Conservation (phyloP, 1,284 basidiomycete genomes). For the Coniophora puteana region DNA sequence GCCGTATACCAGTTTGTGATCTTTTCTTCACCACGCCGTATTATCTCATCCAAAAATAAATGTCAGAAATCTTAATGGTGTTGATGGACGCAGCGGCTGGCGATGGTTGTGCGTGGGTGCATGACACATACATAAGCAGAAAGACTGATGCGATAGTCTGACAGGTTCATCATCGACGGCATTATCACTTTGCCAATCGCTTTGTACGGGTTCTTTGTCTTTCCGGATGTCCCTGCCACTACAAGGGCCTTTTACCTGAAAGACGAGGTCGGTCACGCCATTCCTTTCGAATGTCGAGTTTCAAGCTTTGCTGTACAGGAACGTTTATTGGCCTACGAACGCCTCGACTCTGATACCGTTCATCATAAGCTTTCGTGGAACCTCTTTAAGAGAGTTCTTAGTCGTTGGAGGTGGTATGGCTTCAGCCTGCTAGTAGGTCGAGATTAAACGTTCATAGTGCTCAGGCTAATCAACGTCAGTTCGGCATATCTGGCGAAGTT, state of each 20-base stretch:
- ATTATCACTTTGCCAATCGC: conserved; percentile 71
- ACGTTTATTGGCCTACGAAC: conserved; percentile 45
- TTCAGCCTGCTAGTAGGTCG: conserved; percentile 55
- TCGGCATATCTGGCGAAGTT: conserved; percentile 63
- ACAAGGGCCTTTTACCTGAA: conserved; percentile 66
- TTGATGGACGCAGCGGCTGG: conserved; percentile 60
- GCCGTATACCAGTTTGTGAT: conserved; percentile 50
- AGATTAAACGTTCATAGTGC: conserved; percentile 1
- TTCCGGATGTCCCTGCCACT: conserved; percentile 67
- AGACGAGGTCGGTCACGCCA: conserved; percentile 40
- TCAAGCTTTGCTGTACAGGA: conserved; percentile 36
- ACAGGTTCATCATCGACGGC: conserved; percentile 69
- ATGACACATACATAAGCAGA: background rate
- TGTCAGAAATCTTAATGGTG: conserved; percentile 54
- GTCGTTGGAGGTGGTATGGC: conserved; percentile 68
- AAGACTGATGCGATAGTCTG: background rate
- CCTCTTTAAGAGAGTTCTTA: conserved; percentile 48
- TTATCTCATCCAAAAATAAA: background rate
- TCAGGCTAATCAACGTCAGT: conserved; percentile 29
- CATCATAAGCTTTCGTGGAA: conserved; percentile 46
- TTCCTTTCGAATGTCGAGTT: background rate
- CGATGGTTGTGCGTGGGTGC: conserved; percentile 56
- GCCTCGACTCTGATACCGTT: conserved; percentile 40
- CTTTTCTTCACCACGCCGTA: background rate
- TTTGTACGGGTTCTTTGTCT: conserved; percentile 67